Evolutionary conservation across 495 filamentous ascomycete species (phyloP).

Genomic region (Sordaria brevicollis): DNA sequence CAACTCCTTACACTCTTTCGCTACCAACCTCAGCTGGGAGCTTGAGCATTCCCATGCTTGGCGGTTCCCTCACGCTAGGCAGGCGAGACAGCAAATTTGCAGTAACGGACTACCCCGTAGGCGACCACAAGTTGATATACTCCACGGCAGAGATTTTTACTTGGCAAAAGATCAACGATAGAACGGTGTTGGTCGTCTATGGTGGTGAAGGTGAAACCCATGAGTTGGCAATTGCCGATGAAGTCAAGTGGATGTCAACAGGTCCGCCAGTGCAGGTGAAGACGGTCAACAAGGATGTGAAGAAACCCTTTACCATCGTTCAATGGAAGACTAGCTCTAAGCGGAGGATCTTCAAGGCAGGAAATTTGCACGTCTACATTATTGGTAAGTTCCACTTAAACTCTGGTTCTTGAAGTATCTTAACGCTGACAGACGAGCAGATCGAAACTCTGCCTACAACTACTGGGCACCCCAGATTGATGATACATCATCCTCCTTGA

Average conservation of each 20-base stretch:
- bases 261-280: neutral
- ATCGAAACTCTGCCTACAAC: constrained; percentile 65
- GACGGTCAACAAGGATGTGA: neutral
- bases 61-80: constrained; percentile 49
- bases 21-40: constrained; percentile 51
- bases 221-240: constrained; percentile 48
- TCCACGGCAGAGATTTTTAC: constrained; percentile 70
- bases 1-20: constrained; percentile 43
- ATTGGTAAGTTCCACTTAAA: constrained; percentile 20
- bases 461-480: constrained; percentile 58
- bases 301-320: neutral
- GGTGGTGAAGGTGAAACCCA: constrained; percentile 60
- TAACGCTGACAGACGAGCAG: constrained; percentile 10
- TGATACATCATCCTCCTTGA: constrained; percentile 30
- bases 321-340: constrained; percentile 3
- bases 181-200: constrained; percentile 56
- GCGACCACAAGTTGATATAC: constrained; percentile 55
- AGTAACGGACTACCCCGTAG: constrained; percentile 63
- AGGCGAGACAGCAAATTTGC: constrained; percentile 67
- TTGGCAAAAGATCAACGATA: constrained; percentile 26
- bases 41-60: constrained; percentile 53
- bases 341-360: constrained; percentile 37
- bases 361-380: constrained; percentile 41
- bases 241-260: constrained; percentile 41
- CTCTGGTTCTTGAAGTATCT: neutral